Conservation (phyloP, 2,329 filamentous ascomycete genomes). For the Penicillium sp. region DNA sequence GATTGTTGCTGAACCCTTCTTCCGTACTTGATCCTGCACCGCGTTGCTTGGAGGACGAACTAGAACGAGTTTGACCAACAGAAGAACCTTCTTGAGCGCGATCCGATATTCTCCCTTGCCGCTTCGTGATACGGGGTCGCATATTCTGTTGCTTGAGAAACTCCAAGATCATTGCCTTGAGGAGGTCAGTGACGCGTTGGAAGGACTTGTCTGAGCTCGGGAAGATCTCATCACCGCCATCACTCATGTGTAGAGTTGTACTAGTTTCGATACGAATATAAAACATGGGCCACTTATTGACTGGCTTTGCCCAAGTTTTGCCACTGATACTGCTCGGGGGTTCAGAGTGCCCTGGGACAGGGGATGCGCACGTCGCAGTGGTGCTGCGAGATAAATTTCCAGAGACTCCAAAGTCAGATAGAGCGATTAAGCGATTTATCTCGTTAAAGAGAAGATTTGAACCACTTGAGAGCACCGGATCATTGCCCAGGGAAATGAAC, state of each 20-base stretch:
- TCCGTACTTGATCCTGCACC: conserved; percentile 15
- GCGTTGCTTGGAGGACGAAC: neutral
- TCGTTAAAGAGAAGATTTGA: conserved; percentile 71
- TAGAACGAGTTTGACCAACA: conserved; percentile 1
- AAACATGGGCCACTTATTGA: conserved; percentile 89
- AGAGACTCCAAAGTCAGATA: conserved; percentile 71
- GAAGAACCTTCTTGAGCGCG: neutral
- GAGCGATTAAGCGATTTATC: conserved; percentile 72
- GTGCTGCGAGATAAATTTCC: conserved; percentile 43
- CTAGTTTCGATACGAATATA: conserved; percentile 65
- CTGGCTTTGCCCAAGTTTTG: conserved; percentile 58
- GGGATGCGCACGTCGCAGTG: conserved; percentile 11
- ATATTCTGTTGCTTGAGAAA: conserved; percentile 76
- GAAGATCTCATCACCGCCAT: conserved; percentile 39
- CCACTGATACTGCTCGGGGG: conserved; percentile 47
- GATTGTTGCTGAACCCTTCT: conserved; percentile 23
- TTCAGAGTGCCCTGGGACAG: conserved; percentile 25
- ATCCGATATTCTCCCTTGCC: conserved; percentile 12
- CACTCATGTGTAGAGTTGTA: conserved; percentile 38
- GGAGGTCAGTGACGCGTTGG: conserved; percentile 61
- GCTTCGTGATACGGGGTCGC: conserved; percentile 48
- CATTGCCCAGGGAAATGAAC: conserved; percentile 76
- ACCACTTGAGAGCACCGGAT: conserved; percentile 59
- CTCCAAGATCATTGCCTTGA: conserved; percentile 67
- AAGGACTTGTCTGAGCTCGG: conserved; percentile 46